Percentiles rank a stretch among this genome's conserved stretches.
phyloP scores from a whole-genome alignment of 352 stramenopile genomes.

The Globisporangium spinosum region DNA sequence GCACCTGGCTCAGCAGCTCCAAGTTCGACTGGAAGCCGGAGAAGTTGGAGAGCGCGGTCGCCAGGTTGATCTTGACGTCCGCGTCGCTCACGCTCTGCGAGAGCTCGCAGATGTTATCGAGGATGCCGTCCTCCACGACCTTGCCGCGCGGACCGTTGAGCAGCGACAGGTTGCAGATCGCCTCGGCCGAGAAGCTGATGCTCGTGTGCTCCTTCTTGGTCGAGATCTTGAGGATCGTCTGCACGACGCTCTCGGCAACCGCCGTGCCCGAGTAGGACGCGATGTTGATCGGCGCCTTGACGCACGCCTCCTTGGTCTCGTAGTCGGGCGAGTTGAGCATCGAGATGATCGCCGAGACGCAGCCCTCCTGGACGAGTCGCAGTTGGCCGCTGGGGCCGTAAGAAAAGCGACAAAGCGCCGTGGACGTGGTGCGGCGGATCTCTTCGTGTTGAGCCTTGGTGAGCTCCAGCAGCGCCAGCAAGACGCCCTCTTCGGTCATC shows the following conservation, averaged over 20 bases:
- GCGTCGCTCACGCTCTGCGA: conserved; percentile 36
- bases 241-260: conserved; percentile 72
- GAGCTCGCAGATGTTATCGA: conserved; percentile 72
- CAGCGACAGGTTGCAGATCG: conserved; percentile 78
- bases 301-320: conserved; percentile 79
- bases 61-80: conserved; percentile 53
- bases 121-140: conserved; percentile 73
- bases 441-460: conserved; percentile 79
- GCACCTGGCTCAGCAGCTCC: conserved; percentile 56
- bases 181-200: conserved; percentile 57
- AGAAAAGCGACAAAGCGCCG: conserved; percentile 78
- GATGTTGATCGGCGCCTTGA: conserved; percentile 87
- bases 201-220: conserved; percentile 57
- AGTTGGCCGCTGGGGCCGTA: conserved; percentile 70
- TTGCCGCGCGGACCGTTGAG: conserved; percentile 64
- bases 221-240: conserved; percentile 74
- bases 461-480: conserved; percentile 68
- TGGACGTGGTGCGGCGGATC: conserved; percentile 78
- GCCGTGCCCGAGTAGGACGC: conserved; percentile 54
- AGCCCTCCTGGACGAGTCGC: conserved; percentile 76
- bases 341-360: conserved; percentile 76
- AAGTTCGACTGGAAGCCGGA: conserved; percentile 67
- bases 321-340: conserved; percentile 79
- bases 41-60: conserved; percentile 78
- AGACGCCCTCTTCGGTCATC: conserved; percentile 77